Evolutionary conservation across 2,329 filamentous ascomycete genomes (phyloP).

Genomic region (Colletotrichum sidae): DNA sequence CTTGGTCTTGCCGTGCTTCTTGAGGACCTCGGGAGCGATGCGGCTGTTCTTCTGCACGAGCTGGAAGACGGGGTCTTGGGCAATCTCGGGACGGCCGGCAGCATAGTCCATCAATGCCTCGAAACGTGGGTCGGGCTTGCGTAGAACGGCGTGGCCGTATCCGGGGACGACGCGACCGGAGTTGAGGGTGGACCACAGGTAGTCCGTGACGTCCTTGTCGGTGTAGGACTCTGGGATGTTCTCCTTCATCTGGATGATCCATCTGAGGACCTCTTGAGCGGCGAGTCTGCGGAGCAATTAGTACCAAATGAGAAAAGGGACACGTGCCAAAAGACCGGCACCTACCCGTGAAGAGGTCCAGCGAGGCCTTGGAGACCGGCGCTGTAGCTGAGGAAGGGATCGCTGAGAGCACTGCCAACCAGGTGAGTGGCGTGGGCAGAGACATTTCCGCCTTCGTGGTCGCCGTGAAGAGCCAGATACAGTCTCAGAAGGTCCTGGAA

Average conservation of each 20-base stretch:
- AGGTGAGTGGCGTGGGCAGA: slow-evolving; percentile 95
- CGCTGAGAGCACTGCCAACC: slow-evolving; percentile 92
- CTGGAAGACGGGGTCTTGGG: slow-evolving; percentile 89
- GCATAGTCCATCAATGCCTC: slow-evolving; percentile 98
- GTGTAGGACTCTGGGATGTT: slow-evolving; percentile 82
- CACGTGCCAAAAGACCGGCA: neutral
- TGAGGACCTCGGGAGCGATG: slow-evolving; percentile 90
- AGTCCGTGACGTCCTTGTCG: slow-evolving; percentile 85
- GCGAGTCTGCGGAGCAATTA: slow-evolving; percentile 70
- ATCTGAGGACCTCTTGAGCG: slow-evolving; percentile 96
- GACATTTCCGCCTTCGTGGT: slow-evolving; percentile 98
- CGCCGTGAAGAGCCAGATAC: slow-evolving; percentile 95
- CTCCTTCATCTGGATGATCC: slow-evolving; percentile 96
- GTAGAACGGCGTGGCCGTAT: slow-evolving; percentile 94
- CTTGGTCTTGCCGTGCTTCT: slow-evolving; percentile 97
- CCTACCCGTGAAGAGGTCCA: slow-evolving; percentile 70
- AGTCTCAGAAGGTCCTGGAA: slow-evolving; percentile 96
- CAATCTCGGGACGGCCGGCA: slow-evolving; percentile 84
- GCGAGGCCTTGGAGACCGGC: slow-evolving; percentile 95
- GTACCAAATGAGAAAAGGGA: too few relatives aligned
- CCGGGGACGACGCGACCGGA: slow-evolving; percentile 94
- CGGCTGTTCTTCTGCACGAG: slow-evolving; percentile 94
- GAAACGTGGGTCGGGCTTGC: slow-evolving; percentile 97
- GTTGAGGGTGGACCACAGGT: slow-evolving; percentile 93
- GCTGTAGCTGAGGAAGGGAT: slow-evolving; percentile 95